Evolutionary conservation across 2,329 filamentous ascomycete species (phyloP), one percentile per base, ranked within the genome.

Genomic region (Xylariaceae sp.): DNA sequence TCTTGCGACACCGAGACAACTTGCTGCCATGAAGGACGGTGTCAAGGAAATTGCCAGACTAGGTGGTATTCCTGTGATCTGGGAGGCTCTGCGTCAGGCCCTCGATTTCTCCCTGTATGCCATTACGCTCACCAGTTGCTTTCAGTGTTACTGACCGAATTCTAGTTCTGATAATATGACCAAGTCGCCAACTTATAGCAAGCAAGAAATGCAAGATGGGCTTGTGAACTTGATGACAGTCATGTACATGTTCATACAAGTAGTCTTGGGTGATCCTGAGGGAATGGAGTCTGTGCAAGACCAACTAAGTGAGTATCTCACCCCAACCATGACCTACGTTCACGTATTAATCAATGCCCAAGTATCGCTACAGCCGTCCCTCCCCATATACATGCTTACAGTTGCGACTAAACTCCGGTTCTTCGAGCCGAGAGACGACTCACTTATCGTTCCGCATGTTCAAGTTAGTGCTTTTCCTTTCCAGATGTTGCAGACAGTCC

Each of bases 311-410:
- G 75, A 73, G 80, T 77, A 37, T 59, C 61, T 51, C 39, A 13
- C 23, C 11, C 39, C 15, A 6, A 39, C 7, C 9, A 17, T 39
- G 11, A 52, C 39, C 34, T 44, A 53, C 11, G 15, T 9, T 7
- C 30, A 17, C 51, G 13, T 17, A 54, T 69, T 74, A 65, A 72
- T 34, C 59, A 30, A 60, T 66, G 15, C 23, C 23, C 23, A 55
- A 82, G 82, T 83, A 61, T 76, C 76, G 8, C 73, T 90, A 54
- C 78, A 85, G 23, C 90, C 90, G 0, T 83, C 83, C 56, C 74
- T 96, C 52, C 80, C 92, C 15, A 82, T 88, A 52, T 87, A 88
- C 58, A 81, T 96, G 72, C 82, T 92, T 35, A 84, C 87, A 52
- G 82, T 84, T 17, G 84, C 85, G 37, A 83, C 86, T 3, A 87